Percentiles rank a stretch among this genome's conserved stretches.
Evolutionary conservation across 2,329 filamentous ascomycete genomes (phyloP).

Genomic region (Xylaria sp.): DNA sequence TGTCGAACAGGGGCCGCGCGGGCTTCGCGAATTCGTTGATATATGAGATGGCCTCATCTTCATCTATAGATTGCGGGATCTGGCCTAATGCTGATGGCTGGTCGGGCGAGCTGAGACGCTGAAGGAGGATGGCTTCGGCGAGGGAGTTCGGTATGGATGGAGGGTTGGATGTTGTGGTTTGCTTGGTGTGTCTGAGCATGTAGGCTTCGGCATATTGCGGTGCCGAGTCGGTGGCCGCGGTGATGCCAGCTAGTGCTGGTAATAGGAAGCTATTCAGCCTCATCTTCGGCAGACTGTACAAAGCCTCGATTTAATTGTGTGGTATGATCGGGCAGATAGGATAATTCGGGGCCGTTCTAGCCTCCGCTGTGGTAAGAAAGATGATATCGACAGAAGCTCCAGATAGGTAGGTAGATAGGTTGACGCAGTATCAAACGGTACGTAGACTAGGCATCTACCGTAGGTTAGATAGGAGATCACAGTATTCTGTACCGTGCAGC

Average conservation of each 20-base stretch:
- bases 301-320: constrained; percentile 32
- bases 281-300: constrained; percentile 48
- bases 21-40: constrained; percentile 70
- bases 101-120: constrained; percentile 62
- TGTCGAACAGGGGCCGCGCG: constrained; percentile 63
- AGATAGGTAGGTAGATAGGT: constrained; percentile 7
- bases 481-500: too few relatives aligned
- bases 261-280: constrained; percentile 56
- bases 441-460: background rate
- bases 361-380: constrained; percentile 14
- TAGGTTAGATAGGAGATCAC: too few relatives aligned
- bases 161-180: constrained; percentile 47
- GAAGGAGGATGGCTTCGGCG: constrained; percentile 68
- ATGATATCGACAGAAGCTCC: constrained; percentile 21
- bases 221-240: constrained; percentile 47
- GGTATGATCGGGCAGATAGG: constrained; percentile 16
- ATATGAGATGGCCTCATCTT: constrained; percentile 63
- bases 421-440: constrained; percentile 23
- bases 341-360: constrained; percentile 30
- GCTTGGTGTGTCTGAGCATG: constrained; percentile 57
- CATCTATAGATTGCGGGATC: constrained; percentile 55
- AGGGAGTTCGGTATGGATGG: constrained; percentile 63
- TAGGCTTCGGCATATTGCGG: constrained; percentile 62
- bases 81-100: constrained; percentile 62
- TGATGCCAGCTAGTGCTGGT: constrained; percentile 52